phyloP scores from a whole-genome alignment of 805 yeast species.

The Lipomyces yamanashiensis region DNA sequence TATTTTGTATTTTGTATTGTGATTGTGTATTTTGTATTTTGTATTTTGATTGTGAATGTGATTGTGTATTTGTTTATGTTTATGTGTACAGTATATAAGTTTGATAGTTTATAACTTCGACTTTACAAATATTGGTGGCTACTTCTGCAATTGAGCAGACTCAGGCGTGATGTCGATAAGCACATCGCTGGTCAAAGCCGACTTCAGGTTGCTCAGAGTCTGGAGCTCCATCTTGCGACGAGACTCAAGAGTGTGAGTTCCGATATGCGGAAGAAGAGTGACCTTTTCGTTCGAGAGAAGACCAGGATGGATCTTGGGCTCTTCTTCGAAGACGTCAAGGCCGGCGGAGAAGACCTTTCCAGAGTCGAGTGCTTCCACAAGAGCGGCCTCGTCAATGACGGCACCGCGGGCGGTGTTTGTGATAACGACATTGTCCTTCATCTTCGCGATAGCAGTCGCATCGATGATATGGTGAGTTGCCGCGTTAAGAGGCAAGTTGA shows the following conservation, averaged over 20 bases:
- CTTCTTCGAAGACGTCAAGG: conserved; percentile 67
- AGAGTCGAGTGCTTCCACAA: conserved; percentile 54
- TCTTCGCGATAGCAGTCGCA: conserved; percentile 60
- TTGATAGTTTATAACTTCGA: background rate
- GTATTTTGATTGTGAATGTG: background rate
- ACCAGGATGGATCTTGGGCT: conserved; percentile 64
- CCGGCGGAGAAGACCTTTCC: conserved; percentile 65
- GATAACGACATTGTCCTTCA: conserved; percentile 78
- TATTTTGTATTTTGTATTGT: too few relatives aligned
- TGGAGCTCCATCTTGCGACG: conserved; percentile 78
- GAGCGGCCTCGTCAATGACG: conserved; percentile 63
- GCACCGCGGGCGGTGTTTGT: conserved; percentile 92
- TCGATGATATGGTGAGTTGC: conserved; percentile 72
- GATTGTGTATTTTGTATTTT: background rate
- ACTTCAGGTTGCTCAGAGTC: conserved; percentile 67
- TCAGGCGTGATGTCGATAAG: conserved; percentile 47
- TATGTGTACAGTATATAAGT: too few relatives aligned
- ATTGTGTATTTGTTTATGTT: background rate
- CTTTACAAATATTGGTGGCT: background rate
- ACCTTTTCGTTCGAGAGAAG: conserved; percentile 55
- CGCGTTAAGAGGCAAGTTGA: conserved; percentile 77
- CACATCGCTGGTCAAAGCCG: conserved; percentile 66
- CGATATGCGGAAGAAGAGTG: conserved; percentile 84
- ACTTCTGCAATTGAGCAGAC: conserved; percentile 17
- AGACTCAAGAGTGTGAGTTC: conserved; percentile 78